phyloP scores from a whole-genome alignment of 108 stramenopile species.

The Schizochytrium sp. region DNA sequence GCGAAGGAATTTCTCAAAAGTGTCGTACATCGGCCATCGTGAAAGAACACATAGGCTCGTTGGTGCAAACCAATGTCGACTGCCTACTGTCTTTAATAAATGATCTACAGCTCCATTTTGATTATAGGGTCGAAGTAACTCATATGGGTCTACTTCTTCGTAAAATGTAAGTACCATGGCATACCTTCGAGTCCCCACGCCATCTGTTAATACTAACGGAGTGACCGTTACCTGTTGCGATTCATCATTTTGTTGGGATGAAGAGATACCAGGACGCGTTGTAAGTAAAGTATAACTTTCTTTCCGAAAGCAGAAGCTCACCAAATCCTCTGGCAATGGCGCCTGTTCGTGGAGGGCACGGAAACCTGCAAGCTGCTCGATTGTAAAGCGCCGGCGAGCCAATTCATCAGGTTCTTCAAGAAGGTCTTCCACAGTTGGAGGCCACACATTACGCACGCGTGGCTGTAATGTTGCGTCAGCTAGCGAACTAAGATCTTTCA shows the following conservation, averaged over 20 bases:
- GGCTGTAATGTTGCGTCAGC: neutral
- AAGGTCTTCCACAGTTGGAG: conserved; percentile 43
- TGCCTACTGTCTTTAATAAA: neutral
- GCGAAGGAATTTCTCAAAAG: neutral
- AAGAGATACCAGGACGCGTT: neutral
- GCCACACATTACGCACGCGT: conserved; percentile 51
- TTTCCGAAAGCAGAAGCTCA: conserved; percentile 38
- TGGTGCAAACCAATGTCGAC: conserved; percentile 41
- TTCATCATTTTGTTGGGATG: neutral
- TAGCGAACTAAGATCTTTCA: neutral
- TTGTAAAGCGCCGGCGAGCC: neutral
- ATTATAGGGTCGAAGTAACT: neutral
- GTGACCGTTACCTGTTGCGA: neutral
- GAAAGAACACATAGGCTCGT: conserved; percentile 38
- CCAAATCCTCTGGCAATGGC: conserved; percentile 8
- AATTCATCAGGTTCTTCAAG: neutral
- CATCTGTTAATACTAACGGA: conserved; percentile 6
- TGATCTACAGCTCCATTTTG: neutral
- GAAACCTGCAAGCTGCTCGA: conserved; percentile 32
- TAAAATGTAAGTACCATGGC: conserved; percentile 42
- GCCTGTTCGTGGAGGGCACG: conserved; percentile 43
- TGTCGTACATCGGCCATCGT: conserved; percentile 50
- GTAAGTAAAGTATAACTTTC: neutral
- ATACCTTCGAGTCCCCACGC: conserved; percentile 30
- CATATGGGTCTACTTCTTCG: conserved; percentile 1